These are phyloP conservation scores for Pseudohalonectria lignicola DNA, from an alignment of 2,329 filamentous ascomycete genomes.

Conservation along the genomic window DNA sequence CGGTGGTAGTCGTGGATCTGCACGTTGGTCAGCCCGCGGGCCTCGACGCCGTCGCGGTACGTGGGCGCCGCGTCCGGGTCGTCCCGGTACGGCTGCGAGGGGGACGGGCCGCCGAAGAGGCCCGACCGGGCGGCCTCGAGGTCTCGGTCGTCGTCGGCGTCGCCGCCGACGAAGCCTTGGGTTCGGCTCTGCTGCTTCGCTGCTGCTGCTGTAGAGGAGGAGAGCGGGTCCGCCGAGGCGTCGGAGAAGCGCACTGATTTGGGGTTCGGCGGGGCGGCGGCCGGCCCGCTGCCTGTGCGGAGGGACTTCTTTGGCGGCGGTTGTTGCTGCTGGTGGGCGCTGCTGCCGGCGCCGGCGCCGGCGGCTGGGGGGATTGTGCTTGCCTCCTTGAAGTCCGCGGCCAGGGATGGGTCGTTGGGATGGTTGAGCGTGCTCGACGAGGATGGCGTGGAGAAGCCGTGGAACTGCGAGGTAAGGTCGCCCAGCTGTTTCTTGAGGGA, in stretches of 20 bases:
- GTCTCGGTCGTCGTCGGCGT: constrained; percentile 35
- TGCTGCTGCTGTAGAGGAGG: too few relatives aligned
- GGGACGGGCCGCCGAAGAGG: constrained; percentile 24
- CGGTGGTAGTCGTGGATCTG: constrained; percentile 82
- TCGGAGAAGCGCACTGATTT: constrained; percentile 82
- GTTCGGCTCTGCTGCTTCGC: too few relatives aligned
- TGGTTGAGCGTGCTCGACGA: constrained; percentile 40
- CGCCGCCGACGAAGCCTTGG: constrained; percentile 17
- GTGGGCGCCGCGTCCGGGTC: constrained; percentile 41
- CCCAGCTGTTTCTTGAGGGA: constrained; percentile 63
- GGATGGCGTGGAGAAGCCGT: constrained; percentile 46
- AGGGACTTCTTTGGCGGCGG: constrained; percentile 12
- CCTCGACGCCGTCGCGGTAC: constrained; percentile 49
- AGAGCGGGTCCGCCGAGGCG: constrained; percentile 47
- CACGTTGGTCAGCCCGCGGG: constrained; percentile 57
- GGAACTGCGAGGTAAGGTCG: constrained; percentile 72
- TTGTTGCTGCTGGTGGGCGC: constrained; percentile 8
- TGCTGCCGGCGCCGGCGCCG: constrained; percentile 20
- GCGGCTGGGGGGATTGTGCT: constrained; percentile 29
- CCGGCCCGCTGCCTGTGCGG: constrained; percentile 9
- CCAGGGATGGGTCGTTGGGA: constrained; percentile 54
- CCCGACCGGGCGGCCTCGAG: constrained; percentile 18
- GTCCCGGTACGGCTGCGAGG: constrained; percentile 53
- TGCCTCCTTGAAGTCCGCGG: constrained; percentile 54
- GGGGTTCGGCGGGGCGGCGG: too few relatives aligned